phyloP scores from a whole-genome alignment of 1,139 yeast species.

The Nakaseomyces nivariensis region DNA sequence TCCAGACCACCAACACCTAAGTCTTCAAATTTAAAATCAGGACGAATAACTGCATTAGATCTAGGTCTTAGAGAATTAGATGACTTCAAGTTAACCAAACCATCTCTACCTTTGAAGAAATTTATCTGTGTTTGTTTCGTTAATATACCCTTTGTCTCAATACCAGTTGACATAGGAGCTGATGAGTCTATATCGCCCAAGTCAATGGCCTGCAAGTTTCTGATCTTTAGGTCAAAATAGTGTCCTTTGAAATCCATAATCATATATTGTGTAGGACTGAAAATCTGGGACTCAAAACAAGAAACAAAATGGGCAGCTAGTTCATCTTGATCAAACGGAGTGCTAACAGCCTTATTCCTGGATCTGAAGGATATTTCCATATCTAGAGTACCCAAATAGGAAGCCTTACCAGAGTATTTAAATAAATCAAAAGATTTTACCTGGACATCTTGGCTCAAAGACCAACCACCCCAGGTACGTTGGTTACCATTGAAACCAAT shows the following conservation, averaged over 20 bases:
- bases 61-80: constrained; percentile 49
- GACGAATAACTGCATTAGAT: constrained; percentile 82
- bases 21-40: constrained; percentile 91
- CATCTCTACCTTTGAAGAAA: constrained; percentile 68
- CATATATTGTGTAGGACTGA: constrained; percentile 79
- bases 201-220: constrained; percentile 71
- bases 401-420: constrained; percentile 45
- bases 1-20: constrained; percentile 98
- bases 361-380: constrained; percentile 73
- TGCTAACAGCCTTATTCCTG: constrained; percentile 50
- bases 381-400: constrained; percentile 71
- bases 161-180: constrained; percentile 36
- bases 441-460: constrained; percentile 55
- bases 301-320: constrained; percentile 54
- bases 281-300: constrained; percentile 66
- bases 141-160: constrained; percentile 67
- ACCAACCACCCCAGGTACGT: constrained; percentile 88
- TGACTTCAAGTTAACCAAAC: constrained; percentile 57
- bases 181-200: constrained; percentile 42
- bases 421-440: constrained; percentile 56
- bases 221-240: constrained; percentile 56
- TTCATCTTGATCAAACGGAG: constrained; percentile 74
- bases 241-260: constrained; percentile 75
- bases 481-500: constrained; percentile 82
- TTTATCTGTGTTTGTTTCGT: constrained; percentile 68